These are phyloP conservation scores for Calvatia gigantea DNA, from an alignment of 768 basidiomycete species.

Conservation along the genomic window DNA sequence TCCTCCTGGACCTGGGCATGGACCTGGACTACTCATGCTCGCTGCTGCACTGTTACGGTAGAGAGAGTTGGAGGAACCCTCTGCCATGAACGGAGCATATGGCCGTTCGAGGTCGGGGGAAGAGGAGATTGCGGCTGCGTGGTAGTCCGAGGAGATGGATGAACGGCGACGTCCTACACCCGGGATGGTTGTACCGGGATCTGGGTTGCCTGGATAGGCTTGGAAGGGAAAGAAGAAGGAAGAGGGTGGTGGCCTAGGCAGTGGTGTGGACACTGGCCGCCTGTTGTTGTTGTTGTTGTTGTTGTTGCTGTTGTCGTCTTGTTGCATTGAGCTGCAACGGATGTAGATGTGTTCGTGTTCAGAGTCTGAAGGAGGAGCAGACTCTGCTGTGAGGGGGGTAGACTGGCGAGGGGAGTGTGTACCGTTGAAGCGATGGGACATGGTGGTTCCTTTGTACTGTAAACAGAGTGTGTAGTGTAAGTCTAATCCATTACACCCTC, in stretches of 20 bases:
- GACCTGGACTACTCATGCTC: slow-evolving; percentile 23
- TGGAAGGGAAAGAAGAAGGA: slow-evolving; percentile 51
- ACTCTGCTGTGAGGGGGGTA: background rate
- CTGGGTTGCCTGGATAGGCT: slow-evolving; percentile 63
- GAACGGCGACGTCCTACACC: slow-evolving; percentile 25
- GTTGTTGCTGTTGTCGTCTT: too few species aligned
- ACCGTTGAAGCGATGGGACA: background rate
- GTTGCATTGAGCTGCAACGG: background rate
- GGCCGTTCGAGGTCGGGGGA: slow-evolving; percentile 32
- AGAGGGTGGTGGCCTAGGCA: slow-evolving; percentile 26
- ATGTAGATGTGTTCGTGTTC: slow-evolving; percentile 2
- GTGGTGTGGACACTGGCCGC: background rate
- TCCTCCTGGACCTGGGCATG: background rate
- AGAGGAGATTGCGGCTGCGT: slow-evolving; percentile 17
- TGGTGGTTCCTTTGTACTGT: background rate
- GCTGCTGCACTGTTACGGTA: slow-evolving; percentile 45
- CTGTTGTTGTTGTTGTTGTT: background rate
- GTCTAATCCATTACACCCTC: background rate
- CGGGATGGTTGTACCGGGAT: slow-evolving; percentile 46
- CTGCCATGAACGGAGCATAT: slow-evolving; percentile 46
- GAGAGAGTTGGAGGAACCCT: slow-evolving; percentile 29
- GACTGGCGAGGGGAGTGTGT: background rate
- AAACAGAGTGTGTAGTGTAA: too few species aligned
- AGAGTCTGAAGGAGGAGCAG: background rate
- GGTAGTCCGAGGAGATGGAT: slow-evolving; percentile 19